Conservation (phyloP, 2,329 filamentous ascomycete species). For the Colletotrichum euphorbiae region DNA sequence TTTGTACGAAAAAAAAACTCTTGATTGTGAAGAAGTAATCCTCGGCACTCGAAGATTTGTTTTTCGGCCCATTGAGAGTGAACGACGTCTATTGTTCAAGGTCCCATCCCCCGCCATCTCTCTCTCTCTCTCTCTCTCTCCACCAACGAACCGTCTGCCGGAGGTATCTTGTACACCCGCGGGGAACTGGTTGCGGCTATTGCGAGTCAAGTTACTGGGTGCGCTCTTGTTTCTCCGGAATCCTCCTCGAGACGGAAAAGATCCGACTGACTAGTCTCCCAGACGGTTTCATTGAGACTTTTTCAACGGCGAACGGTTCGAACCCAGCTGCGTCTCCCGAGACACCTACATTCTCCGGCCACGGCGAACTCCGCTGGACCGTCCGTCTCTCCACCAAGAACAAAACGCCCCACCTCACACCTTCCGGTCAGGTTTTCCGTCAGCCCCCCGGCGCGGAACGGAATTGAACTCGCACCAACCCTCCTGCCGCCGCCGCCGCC, state of each 20-base stretch:
- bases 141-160: background rate
- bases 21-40: background rate
- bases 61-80: background rate
- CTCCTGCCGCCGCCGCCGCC: slow-evolving; percentile 37
- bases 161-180: slow-evolving; percentile 4
- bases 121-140: background rate
- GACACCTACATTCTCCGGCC: slow-evolving; percentile 25
- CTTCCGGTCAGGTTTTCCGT: background rate
- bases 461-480: background rate
- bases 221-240: background rate
- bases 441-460: slow-evolving; percentile 10
- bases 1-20: background rate
- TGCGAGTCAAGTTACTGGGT: background rate
- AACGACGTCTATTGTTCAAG: background rate
- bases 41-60: background rate
- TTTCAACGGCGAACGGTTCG: slow-evolving; percentile 3
- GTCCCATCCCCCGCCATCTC: background rate
- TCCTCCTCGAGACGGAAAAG: background rate
- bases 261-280: background rate
- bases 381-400: background rate
- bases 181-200: background rate
- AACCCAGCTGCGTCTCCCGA: slow-evolving; percentile 7
- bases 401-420: background rate
- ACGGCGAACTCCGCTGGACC: slow-evolving; percentile 20
- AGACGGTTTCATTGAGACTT: background rate